Conservation (phyloP, 805 yeast species). For the Metschnikowia picachoensis region DNA sequence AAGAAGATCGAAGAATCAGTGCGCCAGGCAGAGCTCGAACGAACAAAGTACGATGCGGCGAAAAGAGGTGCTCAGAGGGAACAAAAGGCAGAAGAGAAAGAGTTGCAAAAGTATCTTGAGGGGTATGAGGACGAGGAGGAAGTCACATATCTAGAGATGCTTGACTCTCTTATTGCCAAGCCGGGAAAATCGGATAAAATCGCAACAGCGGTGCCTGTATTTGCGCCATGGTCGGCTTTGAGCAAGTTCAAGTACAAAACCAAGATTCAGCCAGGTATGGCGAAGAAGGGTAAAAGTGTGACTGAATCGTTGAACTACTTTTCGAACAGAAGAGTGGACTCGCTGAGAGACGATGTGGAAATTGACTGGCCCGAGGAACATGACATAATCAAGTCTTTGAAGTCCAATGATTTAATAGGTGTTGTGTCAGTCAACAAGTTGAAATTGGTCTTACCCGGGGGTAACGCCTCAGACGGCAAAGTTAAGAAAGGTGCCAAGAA, state of each 20-base stretch:
- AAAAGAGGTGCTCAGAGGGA: constrained; percentile 37
- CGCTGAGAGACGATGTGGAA: constrained; percentile 42
- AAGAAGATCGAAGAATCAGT: constrained; percentile 16
- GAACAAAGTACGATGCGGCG: constrained; percentile 30
- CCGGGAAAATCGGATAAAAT: constrained; percentile 50
- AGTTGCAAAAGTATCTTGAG: constrained; percentile 41
- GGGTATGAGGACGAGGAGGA: constrained; percentile 28
- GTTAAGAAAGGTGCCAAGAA: constrained; percentile 23
- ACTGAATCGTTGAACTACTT: constrained; percentile 64
- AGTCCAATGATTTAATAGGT: constrained; percentile 64
- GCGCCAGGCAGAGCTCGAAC: constrained; percentile 18
- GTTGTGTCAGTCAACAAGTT: constrained; percentile 69
- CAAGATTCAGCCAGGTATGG: constrained; percentile 73
- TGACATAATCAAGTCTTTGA: constrained; percentile 50
- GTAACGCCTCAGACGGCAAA: constrained; percentile 17
- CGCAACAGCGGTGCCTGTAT: constrained; percentile 70
- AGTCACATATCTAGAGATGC: constrained; percentile 37
- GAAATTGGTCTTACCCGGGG: constrained; percentile 57
- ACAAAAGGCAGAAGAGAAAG: constrained; percentile 42
- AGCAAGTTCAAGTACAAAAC: constrained; percentile 74
- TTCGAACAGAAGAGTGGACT: constrained; percentile 43
- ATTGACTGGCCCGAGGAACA: constrained; percentile 72
- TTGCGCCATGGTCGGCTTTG: constrained; percentile 89
- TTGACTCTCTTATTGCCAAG: constrained; percentile 43
- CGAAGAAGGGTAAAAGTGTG: constrained; percentile 85